Evolutionary conservation across 2,329 filamentous ascomycete species (phyloP).

Genomic region (Colletotrichum sp.): DNA sequence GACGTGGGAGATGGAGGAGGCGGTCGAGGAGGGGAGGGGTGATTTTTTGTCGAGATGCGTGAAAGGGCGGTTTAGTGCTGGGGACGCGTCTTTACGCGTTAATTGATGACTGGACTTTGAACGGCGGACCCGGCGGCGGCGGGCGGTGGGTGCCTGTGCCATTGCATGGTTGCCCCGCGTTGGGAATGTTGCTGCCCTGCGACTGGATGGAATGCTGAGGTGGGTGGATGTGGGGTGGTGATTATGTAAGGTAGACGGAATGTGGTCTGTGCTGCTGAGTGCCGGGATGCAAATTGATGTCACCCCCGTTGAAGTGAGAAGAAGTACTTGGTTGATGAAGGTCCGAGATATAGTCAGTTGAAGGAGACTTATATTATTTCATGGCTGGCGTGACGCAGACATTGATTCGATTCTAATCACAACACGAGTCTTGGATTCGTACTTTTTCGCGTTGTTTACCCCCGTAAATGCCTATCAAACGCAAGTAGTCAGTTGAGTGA

Average conservation of each 20-base stretch:
- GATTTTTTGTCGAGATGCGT: not conserved
- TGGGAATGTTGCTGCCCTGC: not conserved
- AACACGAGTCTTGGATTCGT: accelerated
- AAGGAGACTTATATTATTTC: accelerated
- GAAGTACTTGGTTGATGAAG: not conserved
- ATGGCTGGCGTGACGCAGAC: accelerated
- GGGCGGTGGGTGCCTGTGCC: not conserved
- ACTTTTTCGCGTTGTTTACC: not conserved
- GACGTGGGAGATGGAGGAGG: not conserved
- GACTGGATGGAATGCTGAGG: not conserved
- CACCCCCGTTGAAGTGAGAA: too few species aligned
- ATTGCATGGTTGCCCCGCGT: not conserved
- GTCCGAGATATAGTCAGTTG: not conserved
- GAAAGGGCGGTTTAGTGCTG: not conserved
- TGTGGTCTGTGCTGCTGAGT: not conserved
- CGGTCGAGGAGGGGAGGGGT: not conserved
- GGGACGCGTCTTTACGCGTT: not conserved
- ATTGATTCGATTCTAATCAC: accelerated
- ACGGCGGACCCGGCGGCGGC: not conserved
- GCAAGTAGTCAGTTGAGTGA: accelerated
- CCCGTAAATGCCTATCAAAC: too few species aligned
- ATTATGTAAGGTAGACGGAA: not conserved
- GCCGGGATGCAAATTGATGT: not conserved
- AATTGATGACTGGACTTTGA: not conserved
- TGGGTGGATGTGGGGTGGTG: not conserved